phyloP scores from a whole-genome alignment of 1,284 basidiomycete genomes.

The Pseudomicrostroma phylloplanum region DNA sequence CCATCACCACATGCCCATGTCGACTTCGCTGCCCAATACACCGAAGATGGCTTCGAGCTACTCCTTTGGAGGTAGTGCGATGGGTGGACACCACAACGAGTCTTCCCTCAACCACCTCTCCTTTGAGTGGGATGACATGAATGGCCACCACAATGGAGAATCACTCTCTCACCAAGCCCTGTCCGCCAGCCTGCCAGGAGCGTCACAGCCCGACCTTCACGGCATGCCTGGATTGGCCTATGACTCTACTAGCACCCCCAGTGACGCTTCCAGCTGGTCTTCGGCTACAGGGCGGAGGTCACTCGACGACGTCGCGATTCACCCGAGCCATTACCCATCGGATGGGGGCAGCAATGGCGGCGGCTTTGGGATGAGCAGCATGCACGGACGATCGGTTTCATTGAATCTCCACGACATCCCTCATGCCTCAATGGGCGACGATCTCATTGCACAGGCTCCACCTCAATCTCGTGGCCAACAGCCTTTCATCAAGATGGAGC shows the following conservation, averaged over 20 bases:
- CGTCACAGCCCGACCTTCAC: not conserved
- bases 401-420: not conserved
- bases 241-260: not conserved
- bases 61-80: not conserved
- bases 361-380: not conserved
- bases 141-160: not conserved
- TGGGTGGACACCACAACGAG: not conserved
- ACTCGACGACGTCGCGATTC: not conserved
- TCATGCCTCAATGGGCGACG: not conserved
- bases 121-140: conserved; percentile 7
- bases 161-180: not conserved
- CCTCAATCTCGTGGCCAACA: not conserved
- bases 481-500: conserved; percentile 7
- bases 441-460: not conserved
- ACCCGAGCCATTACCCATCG: not conserved
- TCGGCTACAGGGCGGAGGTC: not conserved
- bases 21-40: conserved; percentile 1
- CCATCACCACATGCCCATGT: not conserved
- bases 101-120: not conserved
- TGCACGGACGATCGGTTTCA: not conserved
- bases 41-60: conserved; percentile 5
- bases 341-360: not conserved
- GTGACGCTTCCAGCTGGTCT: not conserved
- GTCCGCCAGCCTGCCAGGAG: not conserved
- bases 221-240: not conserved